phyloP scores from a whole-genome alignment of 805 yeast species.

The Phaffomyces thermotolerans region DNA sequence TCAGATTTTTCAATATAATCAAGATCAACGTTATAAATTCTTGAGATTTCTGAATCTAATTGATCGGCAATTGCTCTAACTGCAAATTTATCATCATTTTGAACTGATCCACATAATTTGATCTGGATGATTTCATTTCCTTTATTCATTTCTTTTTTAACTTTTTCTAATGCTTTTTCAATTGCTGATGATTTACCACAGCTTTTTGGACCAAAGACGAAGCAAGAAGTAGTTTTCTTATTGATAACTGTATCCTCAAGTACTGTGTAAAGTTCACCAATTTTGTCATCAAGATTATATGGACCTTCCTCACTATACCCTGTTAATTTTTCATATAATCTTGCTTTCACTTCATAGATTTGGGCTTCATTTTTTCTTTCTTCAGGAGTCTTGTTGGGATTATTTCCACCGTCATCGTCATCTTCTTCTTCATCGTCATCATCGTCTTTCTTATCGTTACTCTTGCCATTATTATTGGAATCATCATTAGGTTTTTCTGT shows the following conservation, averaged over 20 bases:
- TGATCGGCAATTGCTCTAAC: constrained; percentile 82
- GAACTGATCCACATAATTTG: constrained; percentile 61
- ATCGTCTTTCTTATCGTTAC: not conserved
- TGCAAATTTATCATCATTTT: constrained; percentile 70
- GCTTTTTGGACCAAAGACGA: constrained; percentile 74
- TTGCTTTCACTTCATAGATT: constrained; percentile 1
- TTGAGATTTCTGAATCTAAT: constrained; percentile 44
- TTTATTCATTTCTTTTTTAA: constrained; percentile 28
- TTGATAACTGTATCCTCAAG: constrained; percentile 58
- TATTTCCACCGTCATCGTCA: constrained; percentile 1
- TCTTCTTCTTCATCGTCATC: not conserved
- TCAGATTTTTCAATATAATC: constrained; percentile 19
- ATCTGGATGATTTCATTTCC: constrained; percentile 52
- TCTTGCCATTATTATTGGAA: not conserved
- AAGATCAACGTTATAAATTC: constrained; percentile 24
- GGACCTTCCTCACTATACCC: constrained; percentile 21
- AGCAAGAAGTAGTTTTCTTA: constrained; percentile 73
- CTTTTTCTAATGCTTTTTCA: constrained; percentile 40
- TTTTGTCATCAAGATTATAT: constrained; percentile 30
- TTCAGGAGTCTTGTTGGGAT: not conserved
- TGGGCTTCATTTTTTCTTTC: not conserved
- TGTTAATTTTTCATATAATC: constrained; percentile 24
- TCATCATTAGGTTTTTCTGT: not conserved
- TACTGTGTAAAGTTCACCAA: constrained; percentile 46
- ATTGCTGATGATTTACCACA: constrained; percentile 68